These are phyloP conservation scores for Trichophyton equinum DNA, from an alignment of 2,329 filamentous ascomycete species.

Conservation along the genomic window DNA sequence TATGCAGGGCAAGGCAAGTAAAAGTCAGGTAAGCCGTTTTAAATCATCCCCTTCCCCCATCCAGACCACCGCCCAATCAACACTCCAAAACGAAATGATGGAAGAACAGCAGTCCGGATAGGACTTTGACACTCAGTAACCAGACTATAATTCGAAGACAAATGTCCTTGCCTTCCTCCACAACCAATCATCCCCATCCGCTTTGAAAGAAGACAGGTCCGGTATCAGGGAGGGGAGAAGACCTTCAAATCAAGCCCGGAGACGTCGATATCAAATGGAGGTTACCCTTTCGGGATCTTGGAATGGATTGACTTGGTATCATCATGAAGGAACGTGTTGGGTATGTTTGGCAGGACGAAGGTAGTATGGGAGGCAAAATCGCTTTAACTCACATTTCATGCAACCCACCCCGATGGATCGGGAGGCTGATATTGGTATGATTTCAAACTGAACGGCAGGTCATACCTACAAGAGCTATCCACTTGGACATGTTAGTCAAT, in stretches of 20 bases:
- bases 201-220: constrained; percentile 22
- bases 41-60: constrained; percentile 34
- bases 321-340: constrained; percentile 32
- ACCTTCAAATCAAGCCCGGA: constrained; percentile 4
- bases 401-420: not conserved
- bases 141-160: not conserved
- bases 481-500: not conserved
- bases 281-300: constrained; percentile 36
- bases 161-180: constrained; percentile 2
- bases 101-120: not conserved
- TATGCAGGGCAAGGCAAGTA: not conserved
- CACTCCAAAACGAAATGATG: constrained; percentile 29
- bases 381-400: not conserved
- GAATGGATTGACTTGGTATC: constrained; percentile 53
- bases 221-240: constrained; percentile 32
- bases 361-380: not conserved
- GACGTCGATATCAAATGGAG: constrained; percentile 19
- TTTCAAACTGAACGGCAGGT: not conserved
- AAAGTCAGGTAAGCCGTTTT: constrained; percentile 30
- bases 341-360: not conserved
- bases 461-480: not conserved
- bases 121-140: not conserved
- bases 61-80: constrained; percentile 19
- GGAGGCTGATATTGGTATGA: not conserved
- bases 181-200: constrained; percentile 8